Percentiles rank a stretch among this genome's conserved stretches.
Evolutionary conservation across 1,284 basidiomycete species (phyloP).

Genomic region (Leccinum griseonigrum): DNA sequence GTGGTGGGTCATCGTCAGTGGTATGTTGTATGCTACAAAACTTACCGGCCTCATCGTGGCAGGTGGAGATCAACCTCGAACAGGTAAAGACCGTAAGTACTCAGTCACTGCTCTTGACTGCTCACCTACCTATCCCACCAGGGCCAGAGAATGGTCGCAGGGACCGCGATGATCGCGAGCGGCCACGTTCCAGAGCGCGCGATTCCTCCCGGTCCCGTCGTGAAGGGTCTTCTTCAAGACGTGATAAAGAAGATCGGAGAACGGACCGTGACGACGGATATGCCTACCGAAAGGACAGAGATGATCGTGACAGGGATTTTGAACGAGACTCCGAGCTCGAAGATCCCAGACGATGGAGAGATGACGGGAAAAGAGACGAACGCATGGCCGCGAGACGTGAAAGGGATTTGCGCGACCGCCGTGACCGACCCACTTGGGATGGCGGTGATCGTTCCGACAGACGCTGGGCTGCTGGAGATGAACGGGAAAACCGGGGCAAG

Average conservation of each 20-base stretch:
- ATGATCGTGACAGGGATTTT: slow-evolving; percentile 35
- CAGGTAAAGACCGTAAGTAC: slow-evolving; percentile 57
- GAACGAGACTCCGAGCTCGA: slow-evolving; percentile 51
- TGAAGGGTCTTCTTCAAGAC: slow-evolving; percentile 51
- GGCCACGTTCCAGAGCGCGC: slow-evolving; percentile 57
- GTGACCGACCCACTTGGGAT: slow-evolving; percentile 48
- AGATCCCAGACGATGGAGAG: slow-evolving; percentile 69
- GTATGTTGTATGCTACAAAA: not conserved
- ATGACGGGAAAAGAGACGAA: slow-evolving; percentile 77
- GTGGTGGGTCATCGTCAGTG: slow-evolving; percentile 48
- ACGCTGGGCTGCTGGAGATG: slow-evolving; percentile 61
- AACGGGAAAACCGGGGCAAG: slow-evolving; percentile 61
- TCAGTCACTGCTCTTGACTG: slow-evolving; percentile 3
- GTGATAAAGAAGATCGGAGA: slow-evolving; percentile 41
- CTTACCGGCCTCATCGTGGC: slow-evolving; percentile 5
- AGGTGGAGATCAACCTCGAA: slow-evolving; percentile 52
- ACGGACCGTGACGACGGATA: slow-evolving; percentile 34
- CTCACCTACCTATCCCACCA: slow-evolving; percentile 23
- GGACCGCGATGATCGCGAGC: slow-evolving; percentile 59
- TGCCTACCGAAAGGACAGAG: slow-evolving; percentile 30
- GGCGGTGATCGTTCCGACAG: slow-evolving; percentile 36
- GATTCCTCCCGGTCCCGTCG: slow-evolving; percentile 58
- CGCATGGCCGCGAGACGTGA: slow-evolving; percentile 61
- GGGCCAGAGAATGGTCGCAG: slow-evolving; percentile 49
- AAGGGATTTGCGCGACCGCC: slow-evolving; percentile 39